A percentile compares a stretch with the other conserved stretches of the same genome.
phyloP scores from a whole-genome alignment of 2,329 filamentous ascomycete genomes.

The Coleophoma eucalyptorum region DNA sequence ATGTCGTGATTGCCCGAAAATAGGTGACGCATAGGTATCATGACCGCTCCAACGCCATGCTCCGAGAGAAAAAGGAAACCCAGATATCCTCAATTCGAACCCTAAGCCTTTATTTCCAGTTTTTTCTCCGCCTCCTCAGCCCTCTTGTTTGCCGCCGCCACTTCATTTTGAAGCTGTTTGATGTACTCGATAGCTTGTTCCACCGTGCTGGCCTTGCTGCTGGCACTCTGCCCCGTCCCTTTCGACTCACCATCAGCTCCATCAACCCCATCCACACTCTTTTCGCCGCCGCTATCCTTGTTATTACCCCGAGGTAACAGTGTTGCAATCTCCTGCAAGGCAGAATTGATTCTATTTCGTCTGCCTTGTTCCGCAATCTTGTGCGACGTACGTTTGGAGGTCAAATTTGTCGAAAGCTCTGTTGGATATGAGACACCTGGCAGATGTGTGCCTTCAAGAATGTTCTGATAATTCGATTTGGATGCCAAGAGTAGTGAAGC shows the following conservation, averaged over 20 bases:
- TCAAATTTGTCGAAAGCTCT: conserved; percentile 87
- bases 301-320: conserved; percentile 63
- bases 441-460: conserved; percentile 86
- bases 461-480: conserved; percentile 98
- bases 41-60: background rate
- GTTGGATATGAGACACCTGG: conserved; percentile 89
- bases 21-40: background rate
- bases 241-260: conserved; percentile 39
- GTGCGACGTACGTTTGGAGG: conserved; percentile 94
- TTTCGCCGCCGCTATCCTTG: conserved; percentile 32
- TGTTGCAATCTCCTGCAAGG: conserved; percentile 84
- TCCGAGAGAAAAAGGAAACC: background rate
- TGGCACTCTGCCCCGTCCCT: conserved; percentile 50
- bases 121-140: conserved; percentile 37
- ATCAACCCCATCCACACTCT: conserved; percentile 36
- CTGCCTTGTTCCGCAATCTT: conserved; percentile 97
- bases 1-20: too few relatives aligned
- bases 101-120: conserved; percentile 8
- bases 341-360: conserved; percentile 91
- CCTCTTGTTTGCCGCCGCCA: conserved; percentile 59
- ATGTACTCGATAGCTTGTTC: conserved; percentile 96
- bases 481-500: conserved; percentile 77
- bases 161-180: conserved; percentile 73
- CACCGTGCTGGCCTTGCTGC: conserved; percentile 96
- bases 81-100: background rate